phyloP scores from a whole-genome alignment of 176 grass and related monocot species.

The Oropetium thomaeum region DNA sequence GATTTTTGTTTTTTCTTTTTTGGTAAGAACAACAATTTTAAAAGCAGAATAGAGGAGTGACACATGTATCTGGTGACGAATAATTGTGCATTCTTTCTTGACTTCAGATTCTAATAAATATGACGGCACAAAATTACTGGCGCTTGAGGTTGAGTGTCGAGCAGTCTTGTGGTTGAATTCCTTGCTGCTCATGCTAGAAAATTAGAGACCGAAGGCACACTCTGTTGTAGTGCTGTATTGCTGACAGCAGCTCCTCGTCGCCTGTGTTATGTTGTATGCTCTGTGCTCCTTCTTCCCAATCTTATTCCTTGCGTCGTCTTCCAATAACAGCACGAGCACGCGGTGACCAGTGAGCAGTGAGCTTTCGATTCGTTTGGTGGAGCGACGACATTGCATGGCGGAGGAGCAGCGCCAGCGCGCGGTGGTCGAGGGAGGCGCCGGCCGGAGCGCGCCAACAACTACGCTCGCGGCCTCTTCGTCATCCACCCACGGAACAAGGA shows the following conservation, averaged over 20 bases:
- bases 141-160: neutral
- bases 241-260: neutral
- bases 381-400: neutral
- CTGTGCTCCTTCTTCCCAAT: neutral
- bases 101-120: neutral
- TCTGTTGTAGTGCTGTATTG: neutral
- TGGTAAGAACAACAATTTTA: no score
- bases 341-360: neutral
- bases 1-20: no score
- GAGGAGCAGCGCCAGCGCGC: neutral
- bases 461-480: neutral
- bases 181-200: slow-evolving; percentile 15
- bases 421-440: neutral
- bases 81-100: neutral
- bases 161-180: neutral
- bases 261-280: neutral
- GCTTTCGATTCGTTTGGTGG: neutral
- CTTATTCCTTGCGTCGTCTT: slow-evolving; percentile 29
- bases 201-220: neutral
- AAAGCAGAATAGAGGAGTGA: no score
- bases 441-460: neutral
- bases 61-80: neutral
- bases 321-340: neutral
- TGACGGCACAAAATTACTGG: neutral
- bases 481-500: neutral